Percentiles rank a stretch among this genome's conserved stretches.
Evolutionary conservation across 106 monocot species (phyloP).

Genomic region (Allium fistulosum): DNA sequence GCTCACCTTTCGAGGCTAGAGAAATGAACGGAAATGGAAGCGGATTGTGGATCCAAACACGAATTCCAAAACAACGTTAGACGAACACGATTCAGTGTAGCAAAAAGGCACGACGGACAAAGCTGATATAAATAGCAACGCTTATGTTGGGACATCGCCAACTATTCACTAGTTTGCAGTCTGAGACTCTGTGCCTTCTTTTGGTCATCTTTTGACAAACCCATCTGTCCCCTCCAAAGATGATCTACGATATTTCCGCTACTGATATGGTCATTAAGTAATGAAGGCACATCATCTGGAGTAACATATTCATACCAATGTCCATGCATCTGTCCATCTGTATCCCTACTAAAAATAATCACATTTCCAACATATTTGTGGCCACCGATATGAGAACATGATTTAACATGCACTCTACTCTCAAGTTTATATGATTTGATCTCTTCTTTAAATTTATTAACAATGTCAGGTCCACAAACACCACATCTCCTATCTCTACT

Average conservation of each 20-base stretch:
- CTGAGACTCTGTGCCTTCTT: constrained; percentile 1
- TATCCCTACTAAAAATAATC: constrained; percentile 55
- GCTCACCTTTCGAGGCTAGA: no score
- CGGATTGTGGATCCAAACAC: no score
- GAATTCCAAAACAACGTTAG: no score
- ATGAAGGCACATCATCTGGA: constrained; percentile 69
- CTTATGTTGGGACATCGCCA: no score
- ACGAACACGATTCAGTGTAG: no score
- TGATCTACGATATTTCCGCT: constrained; percentile 63
- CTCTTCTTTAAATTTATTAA: constrained; percentile 64
- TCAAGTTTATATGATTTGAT: constrained; percentile 37
- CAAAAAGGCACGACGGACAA: no score
- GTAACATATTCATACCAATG: constrained; percentile 98
- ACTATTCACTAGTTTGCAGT: not conserved
- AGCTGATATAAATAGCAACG: no score
- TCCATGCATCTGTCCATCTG: constrained; percentile 50
- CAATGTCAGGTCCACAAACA: constrained; percentile 65
- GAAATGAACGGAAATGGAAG: no score
- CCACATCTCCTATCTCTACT: constrained; percentile 76
- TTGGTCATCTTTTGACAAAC: constrained; percentile 2
- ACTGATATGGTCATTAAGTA: constrained; percentile 74
- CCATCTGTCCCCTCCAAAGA: constrained; percentile 50
- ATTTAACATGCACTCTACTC: constrained; percentile 37
- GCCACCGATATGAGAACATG: constrained; percentile 88
- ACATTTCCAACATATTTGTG: constrained; percentile 95